Percentiles rank a stretch among this genome's conserved stretches.
These are phyloP conservation scores for Paecilomyces variotii DNA, from an alignment of 2,329 filamentous ascomycete species.

Conservation along the genomic window DNA sequence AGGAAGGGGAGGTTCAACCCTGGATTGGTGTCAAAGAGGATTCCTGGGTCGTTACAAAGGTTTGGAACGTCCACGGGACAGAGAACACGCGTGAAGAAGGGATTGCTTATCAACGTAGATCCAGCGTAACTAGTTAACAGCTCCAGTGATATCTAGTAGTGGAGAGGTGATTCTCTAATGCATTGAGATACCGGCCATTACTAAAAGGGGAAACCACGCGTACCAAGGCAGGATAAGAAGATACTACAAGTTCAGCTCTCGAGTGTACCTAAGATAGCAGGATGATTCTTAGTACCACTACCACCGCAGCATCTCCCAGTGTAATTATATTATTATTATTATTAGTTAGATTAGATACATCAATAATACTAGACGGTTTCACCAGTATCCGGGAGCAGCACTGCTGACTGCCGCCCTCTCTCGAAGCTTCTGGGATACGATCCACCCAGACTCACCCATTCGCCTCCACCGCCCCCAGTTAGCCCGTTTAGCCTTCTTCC, in stretches of 20 bases:
- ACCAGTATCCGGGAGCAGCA: background rate
- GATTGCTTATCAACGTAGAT: background rate
- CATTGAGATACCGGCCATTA: background rate
- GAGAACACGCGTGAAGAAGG: background rate
- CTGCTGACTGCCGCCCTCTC: conserved; percentile 1
- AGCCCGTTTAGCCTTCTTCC: background rate
- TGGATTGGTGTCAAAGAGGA: background rate
- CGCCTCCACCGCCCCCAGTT: conserved; percentile 2
- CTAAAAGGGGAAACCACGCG: background rate
- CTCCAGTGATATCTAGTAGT: background rate
- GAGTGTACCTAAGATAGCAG: too few species aligned
- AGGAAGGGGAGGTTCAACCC: background rate
- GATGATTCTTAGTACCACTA: too few species aligned
- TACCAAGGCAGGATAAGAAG: background rate
- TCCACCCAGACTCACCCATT: background rate
- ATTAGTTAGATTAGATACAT: background rate
- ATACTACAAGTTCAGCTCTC: background rate
- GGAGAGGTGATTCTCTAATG: background rate
- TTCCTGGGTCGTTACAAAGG: background rate
- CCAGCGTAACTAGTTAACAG: background rate
- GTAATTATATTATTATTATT: too few species aligned
- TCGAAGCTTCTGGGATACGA: conserved; percentile 6
- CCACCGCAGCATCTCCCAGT: too few species aligned
- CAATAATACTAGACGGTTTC: background rate
- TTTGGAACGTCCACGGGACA: background rate